Evolutionary conservation across 169 alveolate species (phyloP), one percentile per base, ranked within the genome.

Genomic region (Cryptosporidium felis): DNA sequence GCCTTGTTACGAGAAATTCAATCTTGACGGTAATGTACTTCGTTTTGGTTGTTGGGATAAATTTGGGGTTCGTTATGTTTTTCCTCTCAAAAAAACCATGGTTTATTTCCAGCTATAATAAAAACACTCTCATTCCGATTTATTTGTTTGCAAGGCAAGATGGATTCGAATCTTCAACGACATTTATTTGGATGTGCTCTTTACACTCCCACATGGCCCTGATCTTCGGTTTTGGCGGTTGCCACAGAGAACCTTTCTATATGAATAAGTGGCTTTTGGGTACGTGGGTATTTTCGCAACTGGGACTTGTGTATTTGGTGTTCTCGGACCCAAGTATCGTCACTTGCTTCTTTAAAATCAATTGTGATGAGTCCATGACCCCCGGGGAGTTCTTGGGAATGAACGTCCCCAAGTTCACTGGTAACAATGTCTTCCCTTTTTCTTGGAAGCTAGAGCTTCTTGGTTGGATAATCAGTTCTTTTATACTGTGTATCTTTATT

Each of bases 171-270:
- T 45, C 85, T 6, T 60, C 85, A 0, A 74, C 67, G 1, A 38
- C 56, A 23, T 5, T 49, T 9, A 53, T 74, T 38, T 74, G 67
- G 85, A 53, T 74, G 85, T 74, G 67, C 28, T 30, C 59, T 49
- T 18, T 74, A 34, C 85, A 74, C 26, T 74, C 85, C 3, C 85
- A 74, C 56, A 74, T 74, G 67, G 65, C 85, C 56, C 59, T 74
- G 8, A 38, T 74, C 26, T 74, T 74, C 40, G 85, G 67, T 18
- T 23, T 74, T 23, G 67, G 85, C 14, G 85, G 82, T 5, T 8
- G 38, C n/a, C 74, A 74, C 59, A 74, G 67, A 36, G 85, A 74
- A 38, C 85, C 67, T 14, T 74, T 74, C 38, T 74, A 74, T 26
- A 74, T 53, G 32, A 74, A 74, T 53, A 51, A 23, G 16, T n/a